Conservation (phyloP, 345 rosid genomes). For the Eucalyptus brandiana region DNA sequence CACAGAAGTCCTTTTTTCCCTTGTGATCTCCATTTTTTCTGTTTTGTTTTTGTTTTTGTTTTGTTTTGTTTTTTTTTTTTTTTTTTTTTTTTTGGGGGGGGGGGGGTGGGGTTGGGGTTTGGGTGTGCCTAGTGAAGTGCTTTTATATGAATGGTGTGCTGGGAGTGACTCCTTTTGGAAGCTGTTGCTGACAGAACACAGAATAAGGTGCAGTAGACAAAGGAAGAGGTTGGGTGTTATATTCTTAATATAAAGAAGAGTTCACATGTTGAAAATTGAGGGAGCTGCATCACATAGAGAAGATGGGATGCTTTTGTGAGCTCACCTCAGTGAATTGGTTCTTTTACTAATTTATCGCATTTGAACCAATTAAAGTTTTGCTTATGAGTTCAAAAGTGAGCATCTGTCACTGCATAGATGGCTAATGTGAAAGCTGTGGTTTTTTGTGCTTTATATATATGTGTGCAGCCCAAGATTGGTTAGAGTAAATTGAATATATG, state of each 20-base stretch:
- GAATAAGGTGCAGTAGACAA: background rate
- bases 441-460: background rate
- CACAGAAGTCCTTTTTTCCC: background rate
- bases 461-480: background rate
- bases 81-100: fast-evolving
- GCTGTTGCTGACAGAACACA: background rate
- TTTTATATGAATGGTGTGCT: background rate
- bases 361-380: background rate
- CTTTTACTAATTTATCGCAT: background rate
- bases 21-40: background rate
- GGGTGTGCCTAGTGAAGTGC: background rate
- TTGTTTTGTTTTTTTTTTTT: fast-evolving
- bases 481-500: background rate
- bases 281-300: background rate
- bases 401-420: background rate
- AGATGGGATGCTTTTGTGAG: background rate
- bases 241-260: background rate
- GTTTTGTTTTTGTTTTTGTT: too few relatives aligned
- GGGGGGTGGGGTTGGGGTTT: too few relatives aligned
- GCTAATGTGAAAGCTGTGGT: background rate
- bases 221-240: background rate
- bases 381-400: background rate
- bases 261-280: background rate
- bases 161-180: background rate
- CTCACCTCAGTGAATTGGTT: background rate